Conservation (phyloP, 2,329 filamentous ascomycete species). For the Fusarium albidum region DNA sequence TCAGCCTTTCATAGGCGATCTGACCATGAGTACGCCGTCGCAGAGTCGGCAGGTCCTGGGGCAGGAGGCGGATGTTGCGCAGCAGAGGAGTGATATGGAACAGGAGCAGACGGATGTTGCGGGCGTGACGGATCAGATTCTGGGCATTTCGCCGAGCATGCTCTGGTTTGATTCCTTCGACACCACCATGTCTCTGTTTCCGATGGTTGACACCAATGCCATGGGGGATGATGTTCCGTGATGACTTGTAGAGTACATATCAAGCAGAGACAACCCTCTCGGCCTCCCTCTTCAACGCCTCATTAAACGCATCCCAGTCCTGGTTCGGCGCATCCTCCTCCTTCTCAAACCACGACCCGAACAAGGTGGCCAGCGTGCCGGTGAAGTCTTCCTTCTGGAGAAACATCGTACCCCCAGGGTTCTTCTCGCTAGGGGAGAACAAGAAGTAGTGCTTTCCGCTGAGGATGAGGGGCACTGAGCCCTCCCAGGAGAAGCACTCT, state of each 20-base stretch:
- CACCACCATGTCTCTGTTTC: slow-evolving; percentile 38
- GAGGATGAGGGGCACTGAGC: slow-evolving; percentile 5
- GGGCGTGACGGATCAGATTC: slow-evolving; percentile 28
- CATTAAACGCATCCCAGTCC: slow-evolving; percentile 24
- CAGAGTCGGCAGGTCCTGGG: not conserved
- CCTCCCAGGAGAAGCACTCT: slow-evolving; percentile 22
- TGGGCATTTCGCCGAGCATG: slow-evolving; percentile 37
- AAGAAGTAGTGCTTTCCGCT: slow-evolving; percentile 17
- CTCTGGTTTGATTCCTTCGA: slow-evolving; percentile 40
- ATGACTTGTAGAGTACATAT: too few species aligned
- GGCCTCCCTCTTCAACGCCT: slow-evolving; percentile 18
- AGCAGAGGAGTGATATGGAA: not conserved
- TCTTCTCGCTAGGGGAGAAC: slow-evolving; percentile 23
- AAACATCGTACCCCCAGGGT: slow-evolving; percentile 23
- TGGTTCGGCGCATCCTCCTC: slow-evolving; percentile 8
- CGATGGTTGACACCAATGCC: slow-evolving; percentile 36
- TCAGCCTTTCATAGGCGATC: not conserved
- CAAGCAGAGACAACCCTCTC: slow-evolving; percentile 3
- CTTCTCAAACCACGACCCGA: slow-evolving; percentile 17
- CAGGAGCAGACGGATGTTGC: slow-evolving; percentile 21
- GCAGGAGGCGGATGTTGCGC: slow-evolving; percentile 1
- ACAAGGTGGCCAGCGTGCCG: slow-evolving; percentile 2
- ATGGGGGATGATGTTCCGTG: slow-evolving; percentile 9
- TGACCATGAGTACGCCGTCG: not conserved
- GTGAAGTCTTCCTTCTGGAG: slow-evolving; percentile 20